Percentiles rank a stretch among this genome's conserved stretches.
phyloP scores from a whole-genome alignment of 2,329 filamentous ascomycete species.

The Cladophialophora psammophila region DNA sequence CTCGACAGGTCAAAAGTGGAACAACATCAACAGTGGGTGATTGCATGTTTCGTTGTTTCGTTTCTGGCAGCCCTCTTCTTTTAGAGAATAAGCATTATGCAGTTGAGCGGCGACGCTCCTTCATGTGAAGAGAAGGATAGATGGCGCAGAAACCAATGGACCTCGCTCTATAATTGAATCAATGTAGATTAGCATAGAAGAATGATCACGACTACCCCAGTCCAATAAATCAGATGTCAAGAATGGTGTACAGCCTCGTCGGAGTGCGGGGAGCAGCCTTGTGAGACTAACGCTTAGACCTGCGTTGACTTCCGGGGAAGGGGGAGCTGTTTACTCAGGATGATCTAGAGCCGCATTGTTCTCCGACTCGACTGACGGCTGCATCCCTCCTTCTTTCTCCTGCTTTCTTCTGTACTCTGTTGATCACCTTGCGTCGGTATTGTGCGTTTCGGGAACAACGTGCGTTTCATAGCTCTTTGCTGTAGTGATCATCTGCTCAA shows the following conservation, averaged over 20 bases:
- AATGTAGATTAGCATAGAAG: slow-evolving; percentile 12
- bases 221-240: background rate
- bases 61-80: slow-evolving; percentile 33
- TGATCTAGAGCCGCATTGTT: background rate
- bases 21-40: slow-evolving; percentile 34
- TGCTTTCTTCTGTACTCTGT: background rate
- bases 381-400: background rate
- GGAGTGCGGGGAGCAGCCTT: slow-evolving; percentile 12
- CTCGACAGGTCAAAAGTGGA: slow-evolving; percentile 24
- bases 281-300: background rate
- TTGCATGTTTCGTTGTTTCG: slow-evolving; percentile 37
- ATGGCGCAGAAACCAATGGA: background rate
- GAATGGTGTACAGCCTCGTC: slow-evolving; percentile 14
- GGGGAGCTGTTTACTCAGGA: background rate
- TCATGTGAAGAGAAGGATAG: slow-evolving; percentile 3
- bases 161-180: background rate
- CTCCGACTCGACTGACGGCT: background rate
- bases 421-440: background rate
- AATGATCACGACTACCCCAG: background rate
- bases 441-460: background rate
- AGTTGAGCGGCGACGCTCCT: slow-evolving; percentile 20
- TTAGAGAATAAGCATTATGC: slow-evolving; percentile 13
- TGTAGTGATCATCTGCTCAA: slow-evolving; percentile 9
- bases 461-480: background rate
- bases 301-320: slow-evolving; percentile 6